Base-by-base conservation (phyloP, 2,329 filamentous ascomycete species). In the Amylocarpus encephaloides region DNA sequence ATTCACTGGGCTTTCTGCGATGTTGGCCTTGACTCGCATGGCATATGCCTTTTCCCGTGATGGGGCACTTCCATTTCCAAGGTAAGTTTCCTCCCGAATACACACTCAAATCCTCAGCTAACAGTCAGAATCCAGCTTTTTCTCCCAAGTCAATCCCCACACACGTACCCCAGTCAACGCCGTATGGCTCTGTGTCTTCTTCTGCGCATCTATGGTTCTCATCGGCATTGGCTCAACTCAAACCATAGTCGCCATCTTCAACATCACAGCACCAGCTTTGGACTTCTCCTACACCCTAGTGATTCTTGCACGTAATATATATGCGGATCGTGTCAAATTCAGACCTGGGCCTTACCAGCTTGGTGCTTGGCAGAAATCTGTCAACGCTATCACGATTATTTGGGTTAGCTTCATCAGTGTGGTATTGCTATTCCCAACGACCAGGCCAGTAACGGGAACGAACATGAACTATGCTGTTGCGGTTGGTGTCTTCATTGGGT, bases 401-500 rank as follows among this genome's bases (percentile, higher is more conserved):
- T 84, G 81, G 81, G 79, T 83, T 3, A 55, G 74, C 22, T 81
- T 83, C 59, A 83, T 84, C 56, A 82, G 77, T 57, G 69, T 77
- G 9, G 73, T 83, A n/a, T 67, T 84, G 15, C 79, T 77, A 58
- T 76, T 77, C 62, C 75, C 75, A 6, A 69, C 73, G 1, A 64
- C 63, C 9, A 65, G 68, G 41, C 75, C 75, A 7, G 67, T 77
- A 9, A 77, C 73, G 3, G 57, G 59, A 4, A 61, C 66, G 45
- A 78, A 77, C 61, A 77, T 77, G 73, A 76, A 76, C 52, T 76
- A 76, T 57, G 73, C 70, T 1, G 65, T 72, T 41, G 70, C 66
- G 36, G 72, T 76, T n/a, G 72, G 68, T 5, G 66, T 59, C 2
- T 71, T 70, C 36, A 74, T 75, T 56, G 72, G 67, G 0, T 45